These are phyloP conservation scores for Chrysoporthe puriensis DNA, from an alignment of 2,329 filamentous ascomycete genomes.

Conservation along the genomic window DNA sequence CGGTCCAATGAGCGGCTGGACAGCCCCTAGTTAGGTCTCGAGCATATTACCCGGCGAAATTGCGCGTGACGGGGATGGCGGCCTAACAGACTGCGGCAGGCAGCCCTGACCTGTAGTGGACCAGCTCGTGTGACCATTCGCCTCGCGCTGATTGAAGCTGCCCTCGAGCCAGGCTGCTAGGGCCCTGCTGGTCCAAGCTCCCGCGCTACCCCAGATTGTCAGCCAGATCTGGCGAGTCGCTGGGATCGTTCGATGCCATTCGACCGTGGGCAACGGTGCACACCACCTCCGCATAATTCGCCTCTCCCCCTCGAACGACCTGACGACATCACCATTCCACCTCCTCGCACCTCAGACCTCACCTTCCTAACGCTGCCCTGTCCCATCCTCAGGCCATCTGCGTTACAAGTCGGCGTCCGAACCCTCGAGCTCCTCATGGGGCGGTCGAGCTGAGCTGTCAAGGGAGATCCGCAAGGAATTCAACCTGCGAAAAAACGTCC, in stretches of 20 bases:
- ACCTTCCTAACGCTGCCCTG: not conserved
- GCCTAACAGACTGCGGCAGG: not conserved
- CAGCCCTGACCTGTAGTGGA: not conserved
- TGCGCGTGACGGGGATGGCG: not conserved
- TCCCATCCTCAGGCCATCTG: slow-evolving; percentile 18
- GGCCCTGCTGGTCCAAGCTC: slow-evolving; percentile 11
- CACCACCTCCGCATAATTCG: slow-evolving; percentile 23
- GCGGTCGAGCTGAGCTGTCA: slow-evolving; percentile 20
- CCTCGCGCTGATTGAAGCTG: slow-evolving; percentile 22
- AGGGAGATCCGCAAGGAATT: slow-evolving; percentile 16
- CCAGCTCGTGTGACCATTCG: slow-evolving; percentile 26
- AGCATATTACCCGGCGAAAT: not conserved
- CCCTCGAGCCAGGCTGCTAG: not conserved
- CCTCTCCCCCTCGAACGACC: slow-evolving; percentile 24
- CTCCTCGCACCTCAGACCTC: not conserved
- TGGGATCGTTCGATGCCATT: slow-evolving; percentile 25
- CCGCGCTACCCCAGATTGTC: slow-evolving; percentile 29
- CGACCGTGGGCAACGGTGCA: not conserved
- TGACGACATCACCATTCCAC: slow-evolving; percentile 28
- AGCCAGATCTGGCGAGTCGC: slow-evolving; percentile 1
- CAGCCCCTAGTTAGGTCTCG: not conserved
- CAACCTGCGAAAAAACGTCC: slow-evolving; percentile 3
- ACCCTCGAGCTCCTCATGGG: slow-evolving; percentile 25
- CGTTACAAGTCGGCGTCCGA: slow-evolving; percentile 4
- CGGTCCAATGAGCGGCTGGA: not conserved